Conservation (phyloP, 83 land plant genomes). For the Larix sibirica region DNA sequence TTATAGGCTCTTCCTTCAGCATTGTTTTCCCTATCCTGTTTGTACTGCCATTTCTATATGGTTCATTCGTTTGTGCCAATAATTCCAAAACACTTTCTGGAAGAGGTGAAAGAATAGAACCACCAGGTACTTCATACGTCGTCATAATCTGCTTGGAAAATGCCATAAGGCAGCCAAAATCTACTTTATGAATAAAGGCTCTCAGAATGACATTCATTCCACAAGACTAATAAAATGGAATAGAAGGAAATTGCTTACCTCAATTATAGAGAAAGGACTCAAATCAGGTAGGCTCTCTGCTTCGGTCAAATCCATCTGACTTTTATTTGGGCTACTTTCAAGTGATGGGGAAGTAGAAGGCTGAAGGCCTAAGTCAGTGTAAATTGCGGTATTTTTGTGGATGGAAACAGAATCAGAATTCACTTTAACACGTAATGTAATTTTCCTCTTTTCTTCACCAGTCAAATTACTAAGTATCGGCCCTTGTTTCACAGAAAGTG, state of each 20-base stretch:
- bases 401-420: neutral
- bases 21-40: neutral
- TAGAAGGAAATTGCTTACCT: neutral
- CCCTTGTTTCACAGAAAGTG: neutral
- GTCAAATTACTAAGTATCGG: no score
- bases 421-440: neutral
- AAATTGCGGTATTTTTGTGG: neutral
- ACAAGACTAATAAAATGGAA: neutral
- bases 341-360: neutral
- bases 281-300: neutral
- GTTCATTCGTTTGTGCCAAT: neutral
- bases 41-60: neutral
- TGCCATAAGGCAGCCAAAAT: neutral
- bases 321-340: neutral
- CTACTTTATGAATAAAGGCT: neutral
- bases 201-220: neutral
- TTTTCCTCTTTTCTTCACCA: no score
- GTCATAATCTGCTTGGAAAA: neutral
- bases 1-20: neutral
- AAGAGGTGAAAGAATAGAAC: constrained; percentile 6
- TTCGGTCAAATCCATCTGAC: neutral
- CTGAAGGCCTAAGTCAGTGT: neutral
- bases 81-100: neutral
- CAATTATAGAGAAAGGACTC: constrained; percentile 1
- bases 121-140: neutral